Percentiles rank a stretch among this genome's conserved stretches.
Evolutionary conservation across 345 rosid species (phyloP).

Genomic region (Aquilaria sinensis): DNA sequence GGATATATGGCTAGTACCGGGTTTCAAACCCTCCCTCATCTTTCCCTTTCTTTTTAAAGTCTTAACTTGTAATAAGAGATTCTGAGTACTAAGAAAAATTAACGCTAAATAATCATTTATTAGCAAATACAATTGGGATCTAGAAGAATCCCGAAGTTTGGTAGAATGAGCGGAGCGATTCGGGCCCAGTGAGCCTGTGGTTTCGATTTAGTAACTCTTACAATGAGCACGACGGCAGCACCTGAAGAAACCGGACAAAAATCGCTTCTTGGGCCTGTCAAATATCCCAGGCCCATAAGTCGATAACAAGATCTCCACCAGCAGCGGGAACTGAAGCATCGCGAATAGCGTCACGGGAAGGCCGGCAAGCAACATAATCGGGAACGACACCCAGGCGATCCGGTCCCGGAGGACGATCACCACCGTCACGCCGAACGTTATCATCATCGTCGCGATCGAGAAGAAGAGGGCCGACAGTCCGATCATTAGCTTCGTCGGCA

Average conservation of each 20-base stretch:
- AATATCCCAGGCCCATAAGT: slow-evolving; percentile 61
- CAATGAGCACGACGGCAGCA: no score
- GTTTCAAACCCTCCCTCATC: no score
- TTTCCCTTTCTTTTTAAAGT: no score
- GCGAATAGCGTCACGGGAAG: slow-evolving; percentile 58
- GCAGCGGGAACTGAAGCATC: slow-evolving; percentile 55
- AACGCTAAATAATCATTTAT: no score
- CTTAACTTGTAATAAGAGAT: no score
- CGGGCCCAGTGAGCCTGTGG: no score
- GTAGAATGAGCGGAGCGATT: no score
- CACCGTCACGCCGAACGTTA: slow-evolving; percentile 42
- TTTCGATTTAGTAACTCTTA: no score
- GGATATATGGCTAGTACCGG: no score
- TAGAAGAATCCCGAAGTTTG: no score
- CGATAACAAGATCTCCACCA: slow-evolving; percentile 52
- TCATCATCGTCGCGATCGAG: slow-evolving; percentile 68
- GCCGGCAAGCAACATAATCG: slow-evolving; percentile 44
- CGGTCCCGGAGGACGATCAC: slow-evolving; percentile 18
- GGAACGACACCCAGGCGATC: slow-evolving; percentile 32
- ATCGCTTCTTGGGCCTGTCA: slow-evolving; percentile 37
- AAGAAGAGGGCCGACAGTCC: slow-evolving; percentile 61
- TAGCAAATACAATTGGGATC: no score
- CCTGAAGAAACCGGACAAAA: neutral
- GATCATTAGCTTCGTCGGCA: slow-evolving; percentile 46
- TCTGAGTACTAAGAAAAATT: no score